Percentiles rank a stretch among this genome's conserved stretches.
Conservation (phyloP, 2,329 filamentous ascomycete species). For the Colletotrichum sp. region DNA sequence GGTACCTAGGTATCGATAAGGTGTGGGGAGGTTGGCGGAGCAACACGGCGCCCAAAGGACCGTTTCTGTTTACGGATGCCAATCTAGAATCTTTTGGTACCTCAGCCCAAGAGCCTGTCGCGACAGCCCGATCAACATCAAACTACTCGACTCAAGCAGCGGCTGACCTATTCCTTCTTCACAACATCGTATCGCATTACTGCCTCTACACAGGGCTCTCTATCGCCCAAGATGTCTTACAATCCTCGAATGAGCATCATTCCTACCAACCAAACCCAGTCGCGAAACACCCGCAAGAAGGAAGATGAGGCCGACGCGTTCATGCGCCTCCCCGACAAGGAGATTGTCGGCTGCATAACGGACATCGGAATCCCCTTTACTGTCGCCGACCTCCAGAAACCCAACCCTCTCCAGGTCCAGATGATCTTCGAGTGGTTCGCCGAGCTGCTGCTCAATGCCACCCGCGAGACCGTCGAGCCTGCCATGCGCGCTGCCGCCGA, state of each 20-base stretch:
- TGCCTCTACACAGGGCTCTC: not conserved
- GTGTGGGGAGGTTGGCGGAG: not conserved
- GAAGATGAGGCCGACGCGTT: conserved; percentile 65
- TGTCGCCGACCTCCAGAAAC: conserved; percentile 87
- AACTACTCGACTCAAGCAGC: not conserved
- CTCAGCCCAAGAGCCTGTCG: not conserved
- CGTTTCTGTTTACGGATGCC: not conserved
- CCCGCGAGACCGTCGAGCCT: conserved; percentile 90
- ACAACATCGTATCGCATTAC: not conserved
- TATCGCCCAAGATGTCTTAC: conserved; percentile 54
- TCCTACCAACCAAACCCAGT: conserved; percentile 52
- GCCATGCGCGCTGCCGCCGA: conserved; percentile 93
- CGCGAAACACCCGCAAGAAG: conserved; percentile 58
- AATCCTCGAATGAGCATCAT: conserved; percentile 67
- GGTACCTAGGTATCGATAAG: not conserved
- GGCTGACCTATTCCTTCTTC: not conserved
- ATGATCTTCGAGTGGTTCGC: conserved; percentile 99
- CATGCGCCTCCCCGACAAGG: conserved; percentile 67
- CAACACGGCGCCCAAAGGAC: conserved; percentile 2
- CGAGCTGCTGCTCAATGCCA: conserved; percentile 91
- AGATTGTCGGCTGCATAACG: conserved; percentile 96
- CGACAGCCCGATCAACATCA: not conserved
- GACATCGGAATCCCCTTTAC: conserved; percentile 94
- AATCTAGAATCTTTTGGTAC: not conserved
- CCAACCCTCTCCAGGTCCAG: conserved; percentile 92